Evolutionary conservation across 768 basidiomycete species (phyloP), one percentile per base, ranked within the genome.

Genomic region (Boletus sp.): DNA sequence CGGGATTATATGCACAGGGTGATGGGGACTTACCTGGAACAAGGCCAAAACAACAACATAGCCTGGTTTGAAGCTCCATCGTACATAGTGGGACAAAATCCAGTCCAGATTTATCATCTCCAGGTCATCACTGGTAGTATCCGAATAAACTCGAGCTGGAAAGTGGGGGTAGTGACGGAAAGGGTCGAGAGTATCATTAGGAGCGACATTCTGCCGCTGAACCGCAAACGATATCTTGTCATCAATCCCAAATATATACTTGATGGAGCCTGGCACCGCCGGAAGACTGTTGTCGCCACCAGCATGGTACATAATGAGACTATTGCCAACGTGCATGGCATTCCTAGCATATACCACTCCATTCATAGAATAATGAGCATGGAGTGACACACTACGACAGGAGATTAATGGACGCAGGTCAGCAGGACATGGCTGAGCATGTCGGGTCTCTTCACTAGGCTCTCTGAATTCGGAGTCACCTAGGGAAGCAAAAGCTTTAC

Each of bases 401-500:
- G 46, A 33, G 10, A 36, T 18, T 11, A 48, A 28, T 17, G 12
- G 5, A 30, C 4, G 4, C 3, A 57, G 33, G 18, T 57, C 24
- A 10, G 32, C 2, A 20, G 55, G 42, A n/a, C n/a, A n/a, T n/a
- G 20, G 37, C 3, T 9, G 37, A 15, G 30, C 35, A 37, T 15
- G 37, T 15, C 15, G 37, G 37, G 14, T 37, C 15, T 37, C 15
- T 39, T 39, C 37, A 39, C 37, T 39, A 39, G 15, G 17, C 15
- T 39, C 37, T 39, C 15, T 17, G 15, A 15, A 39, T 39, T 39
- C 15, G 6, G 37, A 37, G 8, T 39, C 28, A 7, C 11, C 37
- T n/a, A 8, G 5, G 18, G 44, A 2, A 12, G 37, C 18, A 29
- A 52, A 52, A 56, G 64, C 72, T 6, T 50, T 57, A 2, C 12